Base-by-base conservation (phyloP, 768 basidiomycete species). In the Cyathus striatus region DNA sequence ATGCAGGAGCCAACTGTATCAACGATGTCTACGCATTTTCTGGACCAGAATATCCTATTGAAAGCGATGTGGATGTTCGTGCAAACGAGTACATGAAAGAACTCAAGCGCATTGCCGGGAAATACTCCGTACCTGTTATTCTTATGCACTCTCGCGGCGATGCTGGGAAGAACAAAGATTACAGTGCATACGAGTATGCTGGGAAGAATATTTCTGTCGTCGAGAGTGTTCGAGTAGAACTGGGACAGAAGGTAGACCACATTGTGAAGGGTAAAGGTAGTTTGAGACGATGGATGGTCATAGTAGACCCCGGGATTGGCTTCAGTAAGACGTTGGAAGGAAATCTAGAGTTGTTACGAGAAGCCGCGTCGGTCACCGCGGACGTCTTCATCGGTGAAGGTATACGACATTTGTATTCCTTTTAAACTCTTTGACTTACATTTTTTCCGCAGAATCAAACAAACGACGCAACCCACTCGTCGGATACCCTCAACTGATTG, bases 61-160 rank as follows among this genome's bases (percentile, higher is more conserved):
- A 57, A 13, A 38, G 47, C 10, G 53, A 51, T 0, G 61, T 58
- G 22, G 68, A 62, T 0, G 45, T 36, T 30, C 44, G 55, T 1
- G 61, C 65, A 0, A 55, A 65, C 2, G 64, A 63, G 24, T 72
- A 71, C 43, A 72, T 81, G 50, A 48, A 50, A 7, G 62, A 70
- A 41, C 88, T 95, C 88, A 79, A 84, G 41, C 46, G 56, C n/a
- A 59, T 82, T 20, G 82, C 84, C 22, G 72, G 81, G 25, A 66
- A 75, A 23, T 65, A 81, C 34, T 76, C 75, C 4, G 86, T 86
- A 0, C 94, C 93, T 0, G 83, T 93, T 38, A 68, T 98, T 7
- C 62, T 98, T 45, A 98, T 98, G 95, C 95, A 99, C 61, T 92
- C 90, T 0, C 72, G 93, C 3, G 93, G 90, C 0, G 86, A 89